Conservation (phyloP, 208 protist species). For the Crithidia expoeki region DNA sequence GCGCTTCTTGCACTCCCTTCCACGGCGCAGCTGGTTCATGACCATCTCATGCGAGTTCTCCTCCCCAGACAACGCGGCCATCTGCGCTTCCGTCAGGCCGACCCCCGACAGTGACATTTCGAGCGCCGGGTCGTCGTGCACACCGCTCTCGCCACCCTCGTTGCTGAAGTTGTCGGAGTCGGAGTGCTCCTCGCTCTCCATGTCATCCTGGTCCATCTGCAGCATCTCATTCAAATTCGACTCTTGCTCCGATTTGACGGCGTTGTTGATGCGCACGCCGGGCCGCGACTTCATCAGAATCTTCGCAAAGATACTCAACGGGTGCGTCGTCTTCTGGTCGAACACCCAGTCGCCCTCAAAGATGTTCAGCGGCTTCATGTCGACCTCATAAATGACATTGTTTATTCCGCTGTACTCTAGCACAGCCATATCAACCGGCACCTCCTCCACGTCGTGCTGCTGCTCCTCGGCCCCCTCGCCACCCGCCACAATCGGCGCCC, state of each 20-base stretch:
- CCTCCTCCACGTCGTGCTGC: constrained; percentile 14
- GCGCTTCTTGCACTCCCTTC: constrained; percentile 35
- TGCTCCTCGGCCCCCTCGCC: constrained; percentile 10
- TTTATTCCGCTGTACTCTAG: constrained; percentile 50
- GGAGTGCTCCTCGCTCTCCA: constrained; percentile 34
- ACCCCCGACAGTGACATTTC: constrained; percentile 21
- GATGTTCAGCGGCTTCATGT: constrained; percentile 46
- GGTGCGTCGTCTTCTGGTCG: constrained; percentile 44
- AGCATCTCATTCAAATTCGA: constrained; percentile 53
- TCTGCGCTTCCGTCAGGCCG: constrained; percentile 34
- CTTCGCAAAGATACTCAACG: constrained; percentile 41
- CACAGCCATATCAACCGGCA: constrained; percentile 37
- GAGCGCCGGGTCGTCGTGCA: constrained; percentile 2
- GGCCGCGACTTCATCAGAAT: constrained; percentile 30
- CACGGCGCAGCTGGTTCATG: constrained; percentile 36
- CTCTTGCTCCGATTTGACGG: constrained; percentile 41
- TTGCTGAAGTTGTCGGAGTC: constrained; percentile 23
- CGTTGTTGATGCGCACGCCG: constrained; percentile 15
- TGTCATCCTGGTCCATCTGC: constrained; percentile 39
- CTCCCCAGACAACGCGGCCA: constrained; percentile 28
- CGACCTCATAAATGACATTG: constrained; percentile 47
- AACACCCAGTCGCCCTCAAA: constrained; percentile 58
- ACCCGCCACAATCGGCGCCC: background rate
- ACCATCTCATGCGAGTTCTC: constrained; percentile 40
- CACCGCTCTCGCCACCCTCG: constrained; percentile 18